Evolutionary conservation across 805 yeast species (phyloP).

Genomic region (Metschnikowia vanudenii): DNA sequence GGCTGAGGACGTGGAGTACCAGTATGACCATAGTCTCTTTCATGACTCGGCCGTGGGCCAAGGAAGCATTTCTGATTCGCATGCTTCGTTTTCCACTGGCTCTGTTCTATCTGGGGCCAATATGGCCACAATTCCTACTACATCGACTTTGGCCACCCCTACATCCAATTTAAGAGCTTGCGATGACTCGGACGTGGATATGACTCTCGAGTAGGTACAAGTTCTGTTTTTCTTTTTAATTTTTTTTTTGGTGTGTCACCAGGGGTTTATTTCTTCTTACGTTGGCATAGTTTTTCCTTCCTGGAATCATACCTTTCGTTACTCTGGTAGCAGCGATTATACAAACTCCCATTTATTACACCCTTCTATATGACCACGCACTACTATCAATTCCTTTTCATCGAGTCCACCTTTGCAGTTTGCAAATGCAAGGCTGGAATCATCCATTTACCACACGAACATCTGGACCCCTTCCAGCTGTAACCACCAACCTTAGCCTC

Average conservation of each 20-base stretch:
- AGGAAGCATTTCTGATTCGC: slow-evolving; percentile 9
- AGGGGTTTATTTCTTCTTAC: no score
- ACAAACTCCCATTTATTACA: no score
- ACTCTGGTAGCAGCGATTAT: no score
- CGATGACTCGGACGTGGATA: slow-evolving; percentile 41
- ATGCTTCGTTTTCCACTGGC: slow-evolving; percentile 9
- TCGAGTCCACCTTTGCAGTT: slow-evolving; percentile 75
- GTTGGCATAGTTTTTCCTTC: no score
- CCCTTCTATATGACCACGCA: no score
- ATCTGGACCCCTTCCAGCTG: slow-evolving; percentile 91
- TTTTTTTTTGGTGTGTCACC: no score
- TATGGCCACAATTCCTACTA: slow-evolving; percentile 2
- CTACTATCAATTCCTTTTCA: slow-evolving; percentile 22
- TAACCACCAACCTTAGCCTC: slow-evolving; percentile 84
- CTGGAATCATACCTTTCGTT: no score
- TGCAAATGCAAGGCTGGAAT: slow-evolving; percentile 86
- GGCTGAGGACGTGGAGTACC: slow-evolving; percentile 49
- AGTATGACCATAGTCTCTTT: slow-evolving; percentile 34
- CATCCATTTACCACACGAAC: slow-evolving; percentile 96
- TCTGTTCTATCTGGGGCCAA: slow-evolving; percentile 6
- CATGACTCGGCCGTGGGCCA: slow-evolving; percentile 11
- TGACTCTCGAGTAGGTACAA: slow-evolving; percentile 39
- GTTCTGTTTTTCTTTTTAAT: no score
- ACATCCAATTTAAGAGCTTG: slow-evolving; percentile 16
- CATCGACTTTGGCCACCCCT: slow-evolving; percentile 21